Conservation (phyloP, 805 yeast species). For the Lachancea sp. region DNA sequence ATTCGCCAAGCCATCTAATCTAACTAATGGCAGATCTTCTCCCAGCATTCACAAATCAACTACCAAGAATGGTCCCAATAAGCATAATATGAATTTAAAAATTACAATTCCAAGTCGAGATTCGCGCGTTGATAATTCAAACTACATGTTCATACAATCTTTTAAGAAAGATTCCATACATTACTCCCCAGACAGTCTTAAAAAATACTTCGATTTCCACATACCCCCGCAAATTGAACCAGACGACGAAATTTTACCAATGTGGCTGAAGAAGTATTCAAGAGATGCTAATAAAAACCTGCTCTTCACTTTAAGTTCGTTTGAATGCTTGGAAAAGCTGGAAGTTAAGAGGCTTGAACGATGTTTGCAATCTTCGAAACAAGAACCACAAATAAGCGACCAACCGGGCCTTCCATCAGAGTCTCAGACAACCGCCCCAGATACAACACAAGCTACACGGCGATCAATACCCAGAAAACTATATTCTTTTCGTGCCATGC, state of each 20-base stretch:
- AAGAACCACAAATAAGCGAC: background rate
- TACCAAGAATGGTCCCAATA: background rate
- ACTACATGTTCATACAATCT: constrained; percentile 27
- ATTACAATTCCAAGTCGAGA: constrained; percentile 8
- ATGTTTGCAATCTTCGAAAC: constrained; percentile 16
- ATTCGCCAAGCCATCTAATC: background rate
- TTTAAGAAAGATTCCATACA: constrained; percentile 29
- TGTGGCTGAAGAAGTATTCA: constrained; percentile 26
- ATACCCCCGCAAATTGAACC: constrained; percentile 21
- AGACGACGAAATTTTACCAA: constrained; percentile 26
- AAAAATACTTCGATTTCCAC: constrained; percentile 26
- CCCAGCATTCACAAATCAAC: background rate
- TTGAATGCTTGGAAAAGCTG: constrained; percentile 34
- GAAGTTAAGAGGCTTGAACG: constrained; percentile 28
- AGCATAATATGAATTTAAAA: constrained; percentile 9
- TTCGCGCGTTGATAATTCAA: constrained; percentile 19
- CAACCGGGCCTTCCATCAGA: background rate
- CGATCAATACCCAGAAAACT: constrained; percentile 3
- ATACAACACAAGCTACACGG: background rate
- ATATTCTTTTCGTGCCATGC: constrained; percentile 11
- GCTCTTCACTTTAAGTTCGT: constrained; percentile 27
- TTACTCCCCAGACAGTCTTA: constrained; percentile 31
- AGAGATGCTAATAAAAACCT: constrained; percentile 21
- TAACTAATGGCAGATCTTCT: constrained; percentile 1
- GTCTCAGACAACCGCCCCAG: background rate